Evolutionary conservation across 169 alveolate species (phyloP).

Genomic region (Plasmodium gaboni): DNA sequence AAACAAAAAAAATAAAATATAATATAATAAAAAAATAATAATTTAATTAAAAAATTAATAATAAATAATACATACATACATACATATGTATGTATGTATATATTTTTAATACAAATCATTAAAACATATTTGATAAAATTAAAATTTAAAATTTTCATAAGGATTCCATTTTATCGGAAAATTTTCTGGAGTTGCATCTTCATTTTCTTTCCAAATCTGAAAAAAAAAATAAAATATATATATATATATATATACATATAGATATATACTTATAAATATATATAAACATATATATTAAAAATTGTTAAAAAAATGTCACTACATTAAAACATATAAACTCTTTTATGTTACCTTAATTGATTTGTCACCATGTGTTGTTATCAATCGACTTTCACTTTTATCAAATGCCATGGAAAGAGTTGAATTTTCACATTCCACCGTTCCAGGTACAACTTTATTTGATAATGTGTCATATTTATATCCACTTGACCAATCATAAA

Average conservation of each 20-base stretch:
- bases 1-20: neutral
- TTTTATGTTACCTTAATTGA: constrained; percentile 94
- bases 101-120: neutral
- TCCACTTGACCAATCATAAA: constrained; percentile 99
- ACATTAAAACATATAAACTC: neutral
- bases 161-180: constrained; percentile 86
- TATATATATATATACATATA: neutral
- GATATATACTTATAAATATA: neutral
- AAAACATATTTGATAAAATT: constrained; percentile 1
- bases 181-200: constrained; percentile 85
- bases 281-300: neutral
- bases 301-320: neutral
- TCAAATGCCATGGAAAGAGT: constrained; percentile 95
- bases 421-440: constrained; percentile 96
- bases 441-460: constrained; percentile 96
- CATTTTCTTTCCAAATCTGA: constrained; percentile 83
- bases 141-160: constrained; percentile 77
- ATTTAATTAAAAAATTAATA: neutral
- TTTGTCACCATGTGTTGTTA: constrained; percentile 99
- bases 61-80: neutral
- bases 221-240: neutral
- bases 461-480: constrained; percentile 94
- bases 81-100: neutral
- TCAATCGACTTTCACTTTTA: constrained; percentile 94
- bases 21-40: neutral